phyloP scores from a whole-genome alignment of 1,284 basidiomycete genomes.

The Bjerkandera adusta region DNA sequence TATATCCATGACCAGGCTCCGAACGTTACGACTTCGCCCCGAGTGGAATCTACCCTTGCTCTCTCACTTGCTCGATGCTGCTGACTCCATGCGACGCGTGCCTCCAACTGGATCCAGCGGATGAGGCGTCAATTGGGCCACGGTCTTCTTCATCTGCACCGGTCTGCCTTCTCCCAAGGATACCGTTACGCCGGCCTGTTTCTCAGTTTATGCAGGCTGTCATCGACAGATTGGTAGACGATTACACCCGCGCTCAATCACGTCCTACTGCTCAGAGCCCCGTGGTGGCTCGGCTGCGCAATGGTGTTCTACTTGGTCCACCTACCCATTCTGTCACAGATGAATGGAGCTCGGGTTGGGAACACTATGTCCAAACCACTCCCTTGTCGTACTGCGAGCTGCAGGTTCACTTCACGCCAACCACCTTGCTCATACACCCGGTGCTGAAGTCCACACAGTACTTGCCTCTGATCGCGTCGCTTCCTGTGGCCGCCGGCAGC shows the following conservation, averaged over 20 bases:
- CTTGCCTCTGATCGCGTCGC: slow-evolving; percentile 37
- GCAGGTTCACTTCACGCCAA: slow-evolving; percentile 48
- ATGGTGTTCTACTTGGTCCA: slow-evolving; percentile 58
- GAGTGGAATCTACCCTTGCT: slow-evolving; percentile 52
- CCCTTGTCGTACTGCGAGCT: slow-evolving; percentile 60
- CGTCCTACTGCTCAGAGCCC: slow-evolving; percentile 21
- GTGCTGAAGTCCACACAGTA: slow-evolving; percentile 53
- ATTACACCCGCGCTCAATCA: slow-evolving; percentile 42
- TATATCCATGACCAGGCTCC: slow-evolving; percentile 18
- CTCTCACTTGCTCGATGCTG: slow-evolving; percentile 39
- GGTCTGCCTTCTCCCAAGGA: slow-evolving; percentile 19
- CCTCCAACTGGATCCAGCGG: not conserved
- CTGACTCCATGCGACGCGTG: slow-evolving; percentile 43
- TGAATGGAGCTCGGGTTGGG: slow-evolving; percentile 66
- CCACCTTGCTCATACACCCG: slow-evolving; percentile 59
- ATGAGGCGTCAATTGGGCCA: slow-evolving; percentile 20
- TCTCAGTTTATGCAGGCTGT: slow-evolving; percentile 44
- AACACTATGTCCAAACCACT: slow-evolving; percentile 46
- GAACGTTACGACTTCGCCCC: slow-evolving; percentile 39
- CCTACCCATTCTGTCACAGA: slow-evolving; percentile 31
- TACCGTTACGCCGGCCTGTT: slow-evolving; percentile 30
- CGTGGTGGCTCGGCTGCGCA: slow-evolving; percentile 42
- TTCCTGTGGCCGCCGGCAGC: slow-evolving; percentile 52
- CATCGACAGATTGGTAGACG: slow-evolving; percentile 50
- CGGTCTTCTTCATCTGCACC: slow-evolving; percentile 5